Evolutionary conservation across 2,329 filamentous ascomycete species (phyloP).

Genomic region (Aaosphaeria arxii): DNA sequence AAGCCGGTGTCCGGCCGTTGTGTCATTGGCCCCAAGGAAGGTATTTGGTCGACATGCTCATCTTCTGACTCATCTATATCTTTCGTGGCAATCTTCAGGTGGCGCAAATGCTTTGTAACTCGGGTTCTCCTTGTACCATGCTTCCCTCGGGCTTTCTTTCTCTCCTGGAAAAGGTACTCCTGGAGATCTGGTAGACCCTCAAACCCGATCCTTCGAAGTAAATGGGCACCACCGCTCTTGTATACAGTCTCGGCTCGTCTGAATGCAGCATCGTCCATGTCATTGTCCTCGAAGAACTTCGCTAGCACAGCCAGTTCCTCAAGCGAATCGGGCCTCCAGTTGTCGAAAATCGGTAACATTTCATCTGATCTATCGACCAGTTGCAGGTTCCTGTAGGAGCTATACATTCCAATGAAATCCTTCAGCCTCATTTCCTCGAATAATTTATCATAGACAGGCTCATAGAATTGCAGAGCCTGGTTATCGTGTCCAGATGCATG

Average conservation of each 20-base stretch:
- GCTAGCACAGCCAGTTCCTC: slow-evolving; percentile 77
- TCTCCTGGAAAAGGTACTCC: slow-evolving; percentile 20
- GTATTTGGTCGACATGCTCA: slow-evolving; percentile 9
- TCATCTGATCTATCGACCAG: slow-evolving; percentile 70
- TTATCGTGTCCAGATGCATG: slow-evolving; percentile 49
- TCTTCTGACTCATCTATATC: slow-evolving; percentile 15
- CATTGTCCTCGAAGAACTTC: slow-evolving; percentile 72
- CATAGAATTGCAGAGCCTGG: slow-evolving; percentile 59
- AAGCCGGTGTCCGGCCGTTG: slow-evolving; percentile 27
- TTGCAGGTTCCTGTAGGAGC: slow-evolving; percentile 65
- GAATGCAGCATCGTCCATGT: slow-evolving; percentile 56
- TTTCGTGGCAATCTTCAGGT: slow-evolving; percentile 21
- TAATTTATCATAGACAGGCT: slow-evolving; percentile 39
- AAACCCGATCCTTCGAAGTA: slow-evolving; percentile 44
- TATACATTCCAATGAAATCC: slow-evolving; percentile 40
- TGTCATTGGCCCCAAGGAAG: slow-evolving; percentile 13
- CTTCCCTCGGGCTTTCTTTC: slow-evolving; percentile 25
- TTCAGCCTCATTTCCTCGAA: slow-evolving; percentile 24
- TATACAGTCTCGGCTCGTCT: slow-evolving; percentile 64
- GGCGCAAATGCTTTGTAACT: slow-evolving; percentile 20
- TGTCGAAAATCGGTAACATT: slow-evolving; percentile 71
- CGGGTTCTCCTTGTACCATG: slow-evolving; percentile 24
- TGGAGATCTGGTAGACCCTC: slow-evolving; percentile 26
- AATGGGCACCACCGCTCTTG: slow-evolving; percentile 53
- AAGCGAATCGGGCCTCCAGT: slow-evolving; percentile 68